Conservation (phyloP, 495 filamentous ascomycete genomes). For the Penicillium desertorum region DNA sequence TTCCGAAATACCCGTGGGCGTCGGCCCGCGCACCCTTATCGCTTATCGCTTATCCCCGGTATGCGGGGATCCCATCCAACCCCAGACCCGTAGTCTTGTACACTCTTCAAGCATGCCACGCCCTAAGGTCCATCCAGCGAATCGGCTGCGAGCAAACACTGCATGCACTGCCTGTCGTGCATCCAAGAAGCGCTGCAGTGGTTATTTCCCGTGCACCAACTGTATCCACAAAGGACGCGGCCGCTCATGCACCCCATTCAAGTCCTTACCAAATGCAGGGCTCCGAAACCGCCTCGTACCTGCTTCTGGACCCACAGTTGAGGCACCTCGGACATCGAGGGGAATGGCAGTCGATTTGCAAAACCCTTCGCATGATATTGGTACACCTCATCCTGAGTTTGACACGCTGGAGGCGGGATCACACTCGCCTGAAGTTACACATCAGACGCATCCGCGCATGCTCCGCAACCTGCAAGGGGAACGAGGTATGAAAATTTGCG, state of each 20-base stretch:
- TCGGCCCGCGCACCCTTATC: constrained; percentile 12
- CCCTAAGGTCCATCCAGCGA: constrained; percentile 38
- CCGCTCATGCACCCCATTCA: constrained; percentile 36
- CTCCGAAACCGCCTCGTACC: constrained; percentile 13
- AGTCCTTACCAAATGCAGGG: constrained; percentile 16
- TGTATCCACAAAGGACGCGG: constrained; percentile 35
- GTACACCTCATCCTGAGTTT: constrained; percentile 3
- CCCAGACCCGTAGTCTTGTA: background rate
- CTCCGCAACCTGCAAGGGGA: constrained; percentile 40
- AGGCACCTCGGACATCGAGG: background rate
- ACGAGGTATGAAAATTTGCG: constrained; percentile 25
- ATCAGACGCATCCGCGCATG: constrained; percentile 42
- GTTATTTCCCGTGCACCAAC: constrained; percentile 40
- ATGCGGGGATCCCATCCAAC: constrained; percentile 9
- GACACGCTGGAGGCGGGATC: constrained; percentile 17
- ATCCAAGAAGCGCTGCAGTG: constrained; percentile 45
- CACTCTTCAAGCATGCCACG: constrained; percentile 34
- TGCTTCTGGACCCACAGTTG: background rate
- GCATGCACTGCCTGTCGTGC: constrained; percentile 40
- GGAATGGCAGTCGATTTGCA: background rate
- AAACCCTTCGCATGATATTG: constrained; percentile 5
- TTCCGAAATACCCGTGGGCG: background rate
- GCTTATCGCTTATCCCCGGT: constrained; percentile 2
- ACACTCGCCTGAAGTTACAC: constrained; percentile 34
- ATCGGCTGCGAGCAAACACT: constrained; percentile 37